Evolutionary conservation across 371 early-diverging fungal genomes (phyloP), one percentile per base, ranked within the genome.

Genomic region (Lichtheimia ramosa): DNA sequence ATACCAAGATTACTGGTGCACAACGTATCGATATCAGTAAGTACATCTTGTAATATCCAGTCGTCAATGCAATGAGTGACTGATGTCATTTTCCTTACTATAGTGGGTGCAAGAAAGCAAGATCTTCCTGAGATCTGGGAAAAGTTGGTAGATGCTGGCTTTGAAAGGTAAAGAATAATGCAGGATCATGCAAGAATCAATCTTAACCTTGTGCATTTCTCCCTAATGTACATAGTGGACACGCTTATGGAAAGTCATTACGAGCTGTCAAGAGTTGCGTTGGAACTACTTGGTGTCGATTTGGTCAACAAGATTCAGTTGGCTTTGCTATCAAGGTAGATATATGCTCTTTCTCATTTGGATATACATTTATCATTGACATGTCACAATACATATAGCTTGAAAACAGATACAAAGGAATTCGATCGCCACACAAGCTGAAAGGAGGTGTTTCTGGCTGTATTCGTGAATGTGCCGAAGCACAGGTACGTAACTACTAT

Each of bases 201-300:
- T 34, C 81, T 87, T 74, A 70, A 76, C 52, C 58, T 64, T 7
- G 59, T 82, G 48, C 54, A 61, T 16, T 72, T 75, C 34, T 34
- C 34, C 34, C 10, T 34, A 34, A 34, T n/a, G n/a, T n/a, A n/a
- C 34, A 78, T 62, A 79, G 82, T 58, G 89, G 89, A 34, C 89
- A 88, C 43, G 89, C 89, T 54, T 88, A 88, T 52, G 89, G 89
- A 28, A 88, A 88, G 64, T 70, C 87, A 10, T 69, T 88, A n/a
- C 81, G 89, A 54, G 88, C 88, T 13, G 89, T 88, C 68, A 88
- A 88, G 64, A 82, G 83, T 46, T 88, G 89, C 65, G 89, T 88
- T 27, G 89, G 89, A 15, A 76, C 83, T 0, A 69, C 81, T 2
- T 88, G 89, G 89, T 88, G 89, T 61, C 79, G 89, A 14, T 88